Evolutionary conservation across 345 rosid genomes (phyloP), one percentile per base, ranked within the genome.

Genomic region (Eucalyptus cloeziana): DNA sequence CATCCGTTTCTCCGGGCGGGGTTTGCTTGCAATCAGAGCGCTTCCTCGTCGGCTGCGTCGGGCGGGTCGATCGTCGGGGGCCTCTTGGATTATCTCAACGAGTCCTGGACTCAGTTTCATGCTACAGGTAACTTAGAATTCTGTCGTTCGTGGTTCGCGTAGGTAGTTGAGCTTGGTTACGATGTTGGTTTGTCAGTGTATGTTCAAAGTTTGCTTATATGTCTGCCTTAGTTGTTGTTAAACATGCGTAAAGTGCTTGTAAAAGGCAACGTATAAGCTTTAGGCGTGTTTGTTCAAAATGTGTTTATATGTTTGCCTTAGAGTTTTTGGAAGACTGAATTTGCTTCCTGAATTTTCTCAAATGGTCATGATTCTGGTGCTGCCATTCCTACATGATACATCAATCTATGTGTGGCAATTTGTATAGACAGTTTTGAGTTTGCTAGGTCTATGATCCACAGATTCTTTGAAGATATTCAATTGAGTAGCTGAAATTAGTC

Each of bases 61-160:
- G 87, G 87, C 90, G 93, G 89, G 3, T 94, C 97, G 91, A 89
- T 89, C 13, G 90, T 89, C 40, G 90, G 88, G 52, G 90, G 51
- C 71, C 86, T 85, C 56, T 56, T 60, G 88, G 96, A 96, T 91
- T 97, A 94, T 91, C 97, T 97, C 49, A 97, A 97, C 69, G 99
- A 96, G 90, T 97, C 99, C 12, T 97, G 99, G 99, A 97, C 99
- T 86, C 98, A 96, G 87, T 97, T 97, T 89, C 99, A 96, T 86
- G 99, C 99, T 80, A 95, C 99, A 58, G 98, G 97, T 96, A 92
- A 92, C 80, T 52, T 27, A 10, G 19, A 87, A 37, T 31, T 47
- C 14, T 2, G 25, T 19, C 30, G 37, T 87, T 67, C 0, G 80
- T 40, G 88, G 49, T 58, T 24, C 5, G 24, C 5, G 8, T 25